Evolutionary conservation across 2,329 filamentous ascomycete species (phyloP), one percentile per base, ranked within the genome.

Genomic region (Beauveria sp.): DNA sequence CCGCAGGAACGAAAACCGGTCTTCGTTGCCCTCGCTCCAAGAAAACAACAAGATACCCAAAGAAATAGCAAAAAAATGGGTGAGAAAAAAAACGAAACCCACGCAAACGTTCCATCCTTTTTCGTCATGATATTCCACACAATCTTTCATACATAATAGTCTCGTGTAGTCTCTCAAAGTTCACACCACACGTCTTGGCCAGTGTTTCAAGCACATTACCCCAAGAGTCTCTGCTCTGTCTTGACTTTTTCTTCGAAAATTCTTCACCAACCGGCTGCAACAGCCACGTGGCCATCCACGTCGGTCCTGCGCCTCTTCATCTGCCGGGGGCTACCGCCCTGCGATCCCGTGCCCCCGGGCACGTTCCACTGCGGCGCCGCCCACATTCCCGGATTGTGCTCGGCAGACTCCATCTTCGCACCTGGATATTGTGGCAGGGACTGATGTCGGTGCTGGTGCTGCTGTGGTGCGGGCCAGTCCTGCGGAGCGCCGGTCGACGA

Each of bases 221-320:
- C 3, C 34, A 38, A 38, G 4, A 28, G 34, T 16, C 34, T 16
- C 34, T 6, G 2, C n/a, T 14, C 12, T n/a, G n/a, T 26, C 22
- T 49, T 40, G 31, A 34, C 31, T 40, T 14, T 7, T 24, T 24
- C 20, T 48, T 24, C 26, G 26, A 22, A 18, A 24, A 2, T 22
- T n/a, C 40, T 8, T 46, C 16, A 63, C 62, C 62, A 63, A n/a
- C 62, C 62, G 63, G 71, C 68, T 56, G 72, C 69, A 31, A 73
- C 69, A 49, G 73, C 69, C 56, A 73, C 69, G 58, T 72, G 70
- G 48, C 67, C 66, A 50, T 72, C 71, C 26, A 75, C 50, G 24
- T 73, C 73, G 24, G 66, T 70, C 61, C 74, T 69, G 50, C 74
- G 69, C 63, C 74, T 70, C 73, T 76, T 76, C 65, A 71, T 69